Base-by-base conservation (phyloP, 352 stramenopile genomes). In the Phytophthora melonis region DNA sequence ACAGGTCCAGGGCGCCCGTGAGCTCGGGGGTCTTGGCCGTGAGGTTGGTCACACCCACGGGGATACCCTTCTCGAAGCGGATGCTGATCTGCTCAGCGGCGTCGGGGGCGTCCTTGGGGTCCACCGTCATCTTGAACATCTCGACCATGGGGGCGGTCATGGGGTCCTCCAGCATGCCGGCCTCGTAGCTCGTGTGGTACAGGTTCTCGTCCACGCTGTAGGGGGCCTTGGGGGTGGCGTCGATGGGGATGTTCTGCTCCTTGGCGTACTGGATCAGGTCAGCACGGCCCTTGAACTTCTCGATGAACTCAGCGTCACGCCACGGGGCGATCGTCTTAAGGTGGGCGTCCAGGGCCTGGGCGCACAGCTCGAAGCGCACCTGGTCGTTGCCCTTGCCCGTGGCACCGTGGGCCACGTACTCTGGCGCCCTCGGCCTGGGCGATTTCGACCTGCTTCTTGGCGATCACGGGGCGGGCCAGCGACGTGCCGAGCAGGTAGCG, bases 341-440 rank as follows among this genome's bases (percentile, higher is more conserved):
- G 36, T 85, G 93, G 18, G 98, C 94, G 78, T 98, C 96, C 23
- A 99, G 83, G 4, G 97, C 97, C 81, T 99, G 97, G 18, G 96
- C 95, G 83, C 97, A 99, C 79, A 99, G 97, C 92, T 99, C 97
- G 73, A 99, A 99, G 59, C 98, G 96, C 30, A 98, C 94, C 84
- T 99, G 98, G 86, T 99, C 98, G 83, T 99, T 99, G 62, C 98
- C 98, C 91, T 99, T 99, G 70, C 98, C 98, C 27, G 98, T 99
- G 63, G 98, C 97, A 16, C 98, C 98, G 84, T 99, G 98, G 45
- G 97, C 92, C 62, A 99, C 91, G 79, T 93, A 98, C 82, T 93
- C n/a, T 92, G 56, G 95, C 95, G 23, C 92, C 92, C 74, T 98
- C 95, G 14, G 81, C 78, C 70, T 96, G 81, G 18, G 94, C 95